phyloP scores from a whole-genome alignment of 1,139 yeast genomes.

The Saccharomycopsis hybrid region DNA sequence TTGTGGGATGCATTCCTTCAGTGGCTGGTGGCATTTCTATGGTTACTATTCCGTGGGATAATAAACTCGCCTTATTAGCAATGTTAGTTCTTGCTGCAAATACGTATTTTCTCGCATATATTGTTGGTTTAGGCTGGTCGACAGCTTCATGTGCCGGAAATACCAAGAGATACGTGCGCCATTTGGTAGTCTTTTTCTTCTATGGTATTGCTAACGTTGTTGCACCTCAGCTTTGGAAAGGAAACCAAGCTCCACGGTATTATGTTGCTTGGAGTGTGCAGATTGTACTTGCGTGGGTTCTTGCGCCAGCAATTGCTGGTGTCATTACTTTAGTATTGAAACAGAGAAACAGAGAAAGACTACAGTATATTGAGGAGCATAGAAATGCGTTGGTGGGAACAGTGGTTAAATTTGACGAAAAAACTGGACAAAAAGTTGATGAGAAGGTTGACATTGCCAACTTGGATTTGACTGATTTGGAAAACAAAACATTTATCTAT shows the following conservation, averaged over 20 bases:
- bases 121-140: slow-evolving; percentile 37
- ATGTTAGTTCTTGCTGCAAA: slow-evolving; percentile 36
- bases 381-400: slow-evolving; percentile 2
- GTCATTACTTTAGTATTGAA: slow-evolving; percentile 35
- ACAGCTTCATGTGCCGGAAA: slow-evolving; percentile 34
- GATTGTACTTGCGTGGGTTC: slow-evolving; percentile 39
- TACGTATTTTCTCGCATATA: slow-evolving; percentile 14
- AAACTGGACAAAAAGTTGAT: slow-evolving; percentile 69
- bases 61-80: slow-evolving; percentile 39
- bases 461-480: slow-evolving; percentile 84
- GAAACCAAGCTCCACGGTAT: slow-evolving; percentile 37
- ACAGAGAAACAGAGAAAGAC: slow-evolving; percentile 35
- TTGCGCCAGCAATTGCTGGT: slow-evolving; percentile 35
- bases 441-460: slow-evolving; percentile 78
- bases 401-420: slow-evolving; percentile 46
- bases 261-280: slow-evolving; percentile 45
- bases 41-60: slow-evolving; percentile 37
- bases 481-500: slow-evolving; percentile 54
- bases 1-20: slow-evolving; percentile 30
- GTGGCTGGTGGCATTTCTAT: slow-evolving; percentile 42
- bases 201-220: slow-evolving; percentile 38
- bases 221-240: slow-evolving; percentile 41
- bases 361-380: slow-evolving; percentile 12
- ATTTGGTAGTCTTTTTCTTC: slow-evolving; percentile 35
- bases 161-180: slow-evolving; percentile 37